A percentile compares a stretch with the other conserved stretches of the same genome.
Evolutionary conservation across 2,329 filamentous ascomycete species (phyloP).

Genomic region (Talaromyces sp.): DNA sequence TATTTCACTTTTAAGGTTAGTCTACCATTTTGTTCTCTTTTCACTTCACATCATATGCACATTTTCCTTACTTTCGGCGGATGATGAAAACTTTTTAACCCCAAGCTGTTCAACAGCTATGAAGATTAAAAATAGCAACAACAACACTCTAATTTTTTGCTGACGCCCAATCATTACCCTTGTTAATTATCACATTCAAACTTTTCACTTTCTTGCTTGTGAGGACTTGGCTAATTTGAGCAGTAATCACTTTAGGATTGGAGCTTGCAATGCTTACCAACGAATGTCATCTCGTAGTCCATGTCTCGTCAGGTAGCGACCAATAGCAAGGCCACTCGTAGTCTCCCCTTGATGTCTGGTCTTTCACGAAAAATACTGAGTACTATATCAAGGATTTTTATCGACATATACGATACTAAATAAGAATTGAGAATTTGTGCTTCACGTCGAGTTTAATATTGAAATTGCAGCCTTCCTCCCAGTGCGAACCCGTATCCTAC

Average conservation of each 20-base stretch:
- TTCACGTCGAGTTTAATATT: neutral
- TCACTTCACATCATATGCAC: neutral
- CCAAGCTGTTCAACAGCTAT: constrained; percentile 49
- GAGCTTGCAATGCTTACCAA: neutral
- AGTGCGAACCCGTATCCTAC: constrained; percentile 30
- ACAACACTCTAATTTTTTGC: constrained; percentile 71
- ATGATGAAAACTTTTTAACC: constrained; percentile 68
- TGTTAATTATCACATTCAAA: neutral
- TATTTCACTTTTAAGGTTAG: constrained; percentile 14
- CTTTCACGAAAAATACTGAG: neutral
- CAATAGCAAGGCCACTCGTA: neutral
- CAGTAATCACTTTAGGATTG: constrained; percentile 1
- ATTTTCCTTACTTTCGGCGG: constrained; percentile 30
- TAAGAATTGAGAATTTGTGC: neutral
- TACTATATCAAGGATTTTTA: too few relatives aligned
- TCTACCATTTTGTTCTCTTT: neutral
- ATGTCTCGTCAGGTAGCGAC: too few relatives aligned
- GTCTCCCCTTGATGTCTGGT: neutral
- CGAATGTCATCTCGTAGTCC: neutral
- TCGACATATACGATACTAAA: neutral
- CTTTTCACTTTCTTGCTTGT: neutral
- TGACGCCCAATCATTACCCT: constrained; percentile 44
- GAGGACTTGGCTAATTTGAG: constrained; percentile 11
- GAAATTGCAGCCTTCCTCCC: constrained; percentile 20
- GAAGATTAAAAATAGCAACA: constrained; percentile 61